phyloP scores from a whole-genome alignment of 73 alveolate species.

The Tetrahymena elliotti region DNA sequence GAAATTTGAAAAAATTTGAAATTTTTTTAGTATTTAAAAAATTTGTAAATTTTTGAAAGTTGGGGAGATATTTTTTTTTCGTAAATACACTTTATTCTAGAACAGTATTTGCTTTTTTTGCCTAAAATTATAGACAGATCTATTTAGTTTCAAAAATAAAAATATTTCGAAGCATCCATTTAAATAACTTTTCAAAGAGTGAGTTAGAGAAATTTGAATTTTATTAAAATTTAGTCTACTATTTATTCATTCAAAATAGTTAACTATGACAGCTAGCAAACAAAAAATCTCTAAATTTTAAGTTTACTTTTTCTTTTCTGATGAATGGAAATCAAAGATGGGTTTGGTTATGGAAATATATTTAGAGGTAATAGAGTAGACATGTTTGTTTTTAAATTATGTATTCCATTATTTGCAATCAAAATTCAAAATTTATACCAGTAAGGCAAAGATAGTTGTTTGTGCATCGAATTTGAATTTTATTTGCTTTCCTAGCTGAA shows the following conservation, averaged over 20 bases:
- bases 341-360: neutral
- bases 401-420: neutral
- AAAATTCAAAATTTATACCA: neutral
- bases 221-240: neutral
- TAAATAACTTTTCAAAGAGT: neutral
- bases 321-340: neutral
- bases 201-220: neutral
- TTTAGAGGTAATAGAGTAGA: neutral
- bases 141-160: too few species aligned
- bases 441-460: neutral
- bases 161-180: neutral
- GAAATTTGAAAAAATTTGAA: neutral
- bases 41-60: neutral
- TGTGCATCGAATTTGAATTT: neutral
- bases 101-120: neutral
- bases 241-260: neutral
- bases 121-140: neutral
- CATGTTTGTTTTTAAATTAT: neutral
- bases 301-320: neutral
- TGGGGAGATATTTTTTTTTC: neutral
- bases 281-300: neutral
- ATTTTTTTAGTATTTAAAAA: neutral
- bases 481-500: neutral
- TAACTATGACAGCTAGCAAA: neutral
- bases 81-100: neutral